Evolutionary conservation across 108 stramenopile genomes (phyloP), one percentile per base, ranked within the genome.

Genomic region (Nitzschia sp.): DNA sequence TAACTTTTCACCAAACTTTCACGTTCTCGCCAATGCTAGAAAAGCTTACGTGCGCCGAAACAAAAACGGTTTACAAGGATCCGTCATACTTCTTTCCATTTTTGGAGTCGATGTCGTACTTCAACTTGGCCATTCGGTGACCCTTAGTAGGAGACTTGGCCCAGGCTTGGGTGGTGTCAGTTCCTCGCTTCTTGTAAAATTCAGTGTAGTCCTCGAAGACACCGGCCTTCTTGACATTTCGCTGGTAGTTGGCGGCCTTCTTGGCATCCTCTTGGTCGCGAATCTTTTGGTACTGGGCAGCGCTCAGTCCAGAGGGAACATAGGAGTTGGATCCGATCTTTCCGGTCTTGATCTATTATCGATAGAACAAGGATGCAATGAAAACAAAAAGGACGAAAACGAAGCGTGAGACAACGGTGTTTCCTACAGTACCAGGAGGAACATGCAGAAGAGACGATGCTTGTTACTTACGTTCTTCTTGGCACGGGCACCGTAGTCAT

Each of bases 181-280:
- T 85, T 78, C 92, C 92, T 52, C 92, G 92, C 45, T 81, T 61
- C 8, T 34, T 21, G 84, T 93, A 93, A 59, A 79, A 93, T 0
- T 83, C 75, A 31, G 92, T 93, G 82, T 74, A 93, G 76, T 93
- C 89, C 33, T 72, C 34, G 79, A 93, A 93, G 41, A 80, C 77
- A 41, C 92, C 92, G 29, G 92, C 92, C 85, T 93, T 93, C 36
- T 78, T 76, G 29, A 87, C 92, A 34, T 93, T 93, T 45, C 55
- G 65, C 28, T 78, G 44, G 84, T 93, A 93, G 85, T 85, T 88
- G 70, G 78, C 78, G 15, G 59, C 85, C 82, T 88, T 89, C 82
- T 88, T 93, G 50, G 58, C 57, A 26, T 64, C 65, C 5, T 82
- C 87, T 3, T 48, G 67, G 15, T 56, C 72, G 58, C 92, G 92